Base-by-base conservation (phyloP, 768 basidiomycete genomes). In the Imleria badia region DNA sequence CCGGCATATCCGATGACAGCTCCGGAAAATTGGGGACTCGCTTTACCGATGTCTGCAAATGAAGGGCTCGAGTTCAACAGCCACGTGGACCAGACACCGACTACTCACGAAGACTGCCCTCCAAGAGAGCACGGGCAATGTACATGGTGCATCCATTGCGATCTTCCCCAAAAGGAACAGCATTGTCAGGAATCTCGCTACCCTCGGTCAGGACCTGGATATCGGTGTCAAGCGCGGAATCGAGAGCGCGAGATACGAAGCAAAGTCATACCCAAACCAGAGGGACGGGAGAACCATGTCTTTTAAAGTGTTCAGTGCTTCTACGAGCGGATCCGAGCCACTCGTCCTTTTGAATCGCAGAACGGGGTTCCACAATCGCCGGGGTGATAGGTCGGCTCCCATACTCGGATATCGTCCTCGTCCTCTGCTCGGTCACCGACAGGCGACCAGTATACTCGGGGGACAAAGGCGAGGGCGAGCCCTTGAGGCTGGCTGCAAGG, bases 1-100 rank as follows among this genome's bases (percentile, higher is more conserved):
- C 74, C 74, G 22, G 68, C 67, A 49, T 58, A 74, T 23, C 65
- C 61, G 19, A 75, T 66, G 4, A 63, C 59, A 1, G 71, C 73
- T 19, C 73, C 73, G 20, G 62, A 3, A 13, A 63, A 64, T 29
- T 74, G 70, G 29, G 60, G 51, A 4, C 67, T 62, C 48, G 72
- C 70, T 58, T 70, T 74, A 6, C 73, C 73, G 15, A 75, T 59
- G 33, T 74, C 74, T 74, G 30, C 5, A 19, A 15, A 54, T 35
- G 43, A 29, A 43, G 15, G 26, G 15, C 31, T 17, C 23, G 22
- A 56, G 49, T 15, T 29, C 22, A 7, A 38, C 3, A 22, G 26
- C 5, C 1, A 26, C 12, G 4, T 2, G 9, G 26, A 29, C 3
- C 7, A 23, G 3, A 23, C 29, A 43, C 22, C 12, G 4, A 31